phyloP scores from a whole-genome alignment of 225 moss, liverwort and hornwort genomes.

The Pseudoscleropodium purum region DNA sequence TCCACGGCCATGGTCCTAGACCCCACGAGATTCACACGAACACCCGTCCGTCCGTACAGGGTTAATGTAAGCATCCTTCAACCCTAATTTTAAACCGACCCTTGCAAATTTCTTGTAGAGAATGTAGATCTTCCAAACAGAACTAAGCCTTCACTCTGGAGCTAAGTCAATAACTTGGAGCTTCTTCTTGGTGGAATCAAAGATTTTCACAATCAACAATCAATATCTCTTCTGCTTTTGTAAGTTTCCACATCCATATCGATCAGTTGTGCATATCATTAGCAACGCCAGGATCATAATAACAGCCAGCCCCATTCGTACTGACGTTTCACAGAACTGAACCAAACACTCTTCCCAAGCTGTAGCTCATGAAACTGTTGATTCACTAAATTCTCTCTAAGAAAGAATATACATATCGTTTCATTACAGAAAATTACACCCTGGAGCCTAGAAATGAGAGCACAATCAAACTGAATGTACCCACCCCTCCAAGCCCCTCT shows the following conservation, averaged over 20 bases:
- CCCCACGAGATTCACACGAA: not conserved
- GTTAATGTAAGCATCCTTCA: not conserved
- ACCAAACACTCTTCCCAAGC: not conserved
- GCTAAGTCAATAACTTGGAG: not conserved
- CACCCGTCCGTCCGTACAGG: not conserved
- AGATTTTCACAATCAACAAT: not conserved
- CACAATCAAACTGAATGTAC: not conserved
- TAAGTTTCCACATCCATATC: not conserved
- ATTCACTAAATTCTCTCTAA: not conserved
- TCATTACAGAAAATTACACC: not conserved
- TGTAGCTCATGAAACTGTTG: not conserved
- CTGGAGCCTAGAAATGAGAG: not conserved
- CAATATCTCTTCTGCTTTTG: not conserved
- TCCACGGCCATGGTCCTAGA: too few relatives aligned
- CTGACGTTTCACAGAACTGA: not conserved
- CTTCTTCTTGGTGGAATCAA: not conserved
- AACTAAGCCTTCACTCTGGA: not conserved
- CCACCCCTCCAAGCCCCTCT: not conserved
- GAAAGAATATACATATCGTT: not conserved
- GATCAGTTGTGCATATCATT: not conserved
- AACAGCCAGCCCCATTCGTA: not conserved
- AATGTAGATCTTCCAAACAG: not conserved
- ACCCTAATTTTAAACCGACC: not conserved
- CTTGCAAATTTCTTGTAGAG: not conserved
- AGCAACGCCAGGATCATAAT: not conserved